Evolutionary conservation across 371 early-diverging fungal species (phyloP).

Genomic region (Parasitella parasitica): DNA sequence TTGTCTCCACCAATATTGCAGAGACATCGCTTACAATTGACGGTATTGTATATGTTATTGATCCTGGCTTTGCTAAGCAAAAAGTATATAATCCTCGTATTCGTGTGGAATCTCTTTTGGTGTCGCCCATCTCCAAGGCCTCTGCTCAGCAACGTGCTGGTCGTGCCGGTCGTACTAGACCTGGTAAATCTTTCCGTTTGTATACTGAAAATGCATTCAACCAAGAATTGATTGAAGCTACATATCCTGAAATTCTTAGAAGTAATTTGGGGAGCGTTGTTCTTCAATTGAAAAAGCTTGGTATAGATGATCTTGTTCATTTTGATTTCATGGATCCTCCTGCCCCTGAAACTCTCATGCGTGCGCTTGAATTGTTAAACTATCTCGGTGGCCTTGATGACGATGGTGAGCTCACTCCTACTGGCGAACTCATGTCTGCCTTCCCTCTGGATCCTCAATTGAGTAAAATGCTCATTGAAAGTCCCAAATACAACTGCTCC

Average conservation of each 20-base stretch:
- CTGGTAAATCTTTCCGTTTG: constrained; percentile 94
- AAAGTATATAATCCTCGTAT: constrained; percentile 97
- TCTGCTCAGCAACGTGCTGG: constrained; percentile 88
- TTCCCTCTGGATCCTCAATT: constrained; percentile 94
- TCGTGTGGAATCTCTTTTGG: constrained; percentile 78
- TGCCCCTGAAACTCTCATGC: constrained; percentile 89
- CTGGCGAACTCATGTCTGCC: constrained; percentile 83
- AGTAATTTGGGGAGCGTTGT: constrained; percentile 85
- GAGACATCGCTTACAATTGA: constrained; percentile 99
- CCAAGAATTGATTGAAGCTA: constrained; percentile 81
- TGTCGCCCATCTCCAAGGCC: constrained; percentile 76
- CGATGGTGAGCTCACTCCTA: constrained; percentile 81
- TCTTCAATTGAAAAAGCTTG: constrained; percentile 84
- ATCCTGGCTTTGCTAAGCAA: constrained; percentile 98
- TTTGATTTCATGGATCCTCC: constrained; percentile 96
- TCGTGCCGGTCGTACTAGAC: constrained; percentile 88
- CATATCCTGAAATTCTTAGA: constrained; percentile 89
- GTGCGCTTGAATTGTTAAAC: constrained; percentile 88
- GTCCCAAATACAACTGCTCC: constrained; percentile 84
- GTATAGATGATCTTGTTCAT: constrained; percentile 87
- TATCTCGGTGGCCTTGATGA: constrained; percentile 89
- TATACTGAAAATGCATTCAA: constrained; percentile 88
- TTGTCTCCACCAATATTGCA: constrained; percentile 98
- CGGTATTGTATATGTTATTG: constrained; percentile 98
- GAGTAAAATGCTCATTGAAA: constrained; percentile 80